Percentiles rank a stretch among this genome's conserved stretches.
phyloP scores from a whole-genome alignment of 73 alveolate species.

The Symbiodinium pilosum region DNA sequence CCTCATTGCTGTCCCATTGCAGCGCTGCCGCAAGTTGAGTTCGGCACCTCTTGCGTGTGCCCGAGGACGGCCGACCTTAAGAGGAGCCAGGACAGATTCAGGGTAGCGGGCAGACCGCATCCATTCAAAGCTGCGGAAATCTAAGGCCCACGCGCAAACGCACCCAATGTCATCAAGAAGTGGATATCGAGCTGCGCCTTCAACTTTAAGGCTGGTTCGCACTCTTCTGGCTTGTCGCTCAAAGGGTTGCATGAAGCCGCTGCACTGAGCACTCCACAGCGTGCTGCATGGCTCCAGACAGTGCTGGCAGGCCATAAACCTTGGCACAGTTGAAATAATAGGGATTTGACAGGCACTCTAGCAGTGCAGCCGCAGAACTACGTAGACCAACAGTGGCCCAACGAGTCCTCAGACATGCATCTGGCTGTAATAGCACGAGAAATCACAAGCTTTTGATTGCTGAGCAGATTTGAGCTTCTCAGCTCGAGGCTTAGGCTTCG shows the following conservation, averaged over 20 bases:
- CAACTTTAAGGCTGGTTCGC: too few relatives aligned
- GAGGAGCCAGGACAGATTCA: too few relatives aligned
- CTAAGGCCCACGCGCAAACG: conserved; percentile 28
- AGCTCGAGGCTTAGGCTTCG: too few relatives aligned
- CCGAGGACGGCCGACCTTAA: background rate
- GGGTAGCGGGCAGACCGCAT: background rate
- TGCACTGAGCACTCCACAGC: background rate
- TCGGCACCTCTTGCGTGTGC: too few relatives aligned
- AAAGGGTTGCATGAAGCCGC: too few relatives aligned
- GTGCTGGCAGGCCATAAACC: conserved; percentile 72
- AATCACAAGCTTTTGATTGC: too few relatives aligned
- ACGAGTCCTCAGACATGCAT: background rate
- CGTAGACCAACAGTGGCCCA: background rate
- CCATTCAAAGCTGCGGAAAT: background rate
- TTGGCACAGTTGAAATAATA: too few relatives aligned
- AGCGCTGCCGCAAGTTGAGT: background rate
- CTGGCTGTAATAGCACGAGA: too few relatives aligned
- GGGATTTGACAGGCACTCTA: too few relatives aligned
- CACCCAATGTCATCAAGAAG: conserved; percentile 78
- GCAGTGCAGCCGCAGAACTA: background rate
- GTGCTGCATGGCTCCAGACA: conserved; percentile 46
- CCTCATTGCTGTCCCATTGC: conserved; percentile 27
- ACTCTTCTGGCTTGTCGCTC: too few relatives aligned
- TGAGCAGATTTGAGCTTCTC: too few relatives aligned
- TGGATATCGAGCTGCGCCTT: conserved; percentile 41